phyloP scores from a whole-genome alignment of 768 basidiomycete genomes.

The Botryobasidium botryosum region DNA sequence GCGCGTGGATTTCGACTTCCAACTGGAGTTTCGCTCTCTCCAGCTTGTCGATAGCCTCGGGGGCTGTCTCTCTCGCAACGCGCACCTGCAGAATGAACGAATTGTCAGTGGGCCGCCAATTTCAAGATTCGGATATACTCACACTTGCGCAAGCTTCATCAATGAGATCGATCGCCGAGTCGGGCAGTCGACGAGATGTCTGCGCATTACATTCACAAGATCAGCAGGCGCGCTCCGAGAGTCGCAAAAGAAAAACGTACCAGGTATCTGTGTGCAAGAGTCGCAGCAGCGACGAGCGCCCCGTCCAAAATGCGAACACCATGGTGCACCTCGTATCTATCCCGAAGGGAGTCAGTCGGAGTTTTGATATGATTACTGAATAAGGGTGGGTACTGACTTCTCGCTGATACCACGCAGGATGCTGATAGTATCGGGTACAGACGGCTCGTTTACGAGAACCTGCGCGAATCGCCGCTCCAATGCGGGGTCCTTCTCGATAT shows the following conservation, averaged over 20 bases:
- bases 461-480: conserved; percentile 87
- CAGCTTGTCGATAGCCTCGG: conserved; percentile 83
- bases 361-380: too few relatives aligned
- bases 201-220: not conserved
- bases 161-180: conserved; percentile 79
- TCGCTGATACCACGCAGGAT: conserved; percentile 90
- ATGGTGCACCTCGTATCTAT: conserved; percentile 83
- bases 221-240: not conserved
- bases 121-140: too few relatives aligned
- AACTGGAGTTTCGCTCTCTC: conserved; percentile 80
- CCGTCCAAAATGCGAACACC: conserved; percentile 80
- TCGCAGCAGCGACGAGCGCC: conserved; percentile 76
- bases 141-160: conserved; percentile 77
- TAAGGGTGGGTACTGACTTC: too few relatives aligned
- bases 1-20: conserved; percentile 86
- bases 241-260: not conserved
- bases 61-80: conserved; percentile 85
- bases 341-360: too few relatives aligned
- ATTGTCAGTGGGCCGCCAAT: too few relatives aligned
- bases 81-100: conserved; percentile 52
- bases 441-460: conserved; percentile 82
- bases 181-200: conserved; percentile 60
- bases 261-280: conserved; percentile 84
- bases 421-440: conserved; percentile 75
- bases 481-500: conserved; percentile 85